These are phyloP conservation scores for Davidsoniella neocaledoniae DNA, from an alignment of 2,329 filamentous ascomycete genomes.

Conservation along the genomic window DNA sequence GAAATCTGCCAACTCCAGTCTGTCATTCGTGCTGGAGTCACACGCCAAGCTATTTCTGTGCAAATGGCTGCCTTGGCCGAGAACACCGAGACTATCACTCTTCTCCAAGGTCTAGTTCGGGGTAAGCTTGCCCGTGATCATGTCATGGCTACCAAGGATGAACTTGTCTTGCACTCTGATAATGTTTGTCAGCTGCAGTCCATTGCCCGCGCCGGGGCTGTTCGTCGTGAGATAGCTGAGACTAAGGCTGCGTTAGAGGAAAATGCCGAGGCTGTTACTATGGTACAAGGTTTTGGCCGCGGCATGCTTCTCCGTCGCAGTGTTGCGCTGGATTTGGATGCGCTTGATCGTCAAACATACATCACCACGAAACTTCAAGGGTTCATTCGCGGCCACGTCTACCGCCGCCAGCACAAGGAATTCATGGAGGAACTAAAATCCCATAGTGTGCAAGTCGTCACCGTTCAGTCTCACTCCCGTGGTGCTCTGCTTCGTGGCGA, in stretches of 20 bases:
- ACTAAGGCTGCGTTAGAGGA: constrained; percentile 31
- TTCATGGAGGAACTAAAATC: constrained; percentile 55
- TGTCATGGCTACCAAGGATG: constrained; percentile 27
- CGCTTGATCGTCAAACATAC: constrained; percentile 39
- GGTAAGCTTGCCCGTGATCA: constrained; percentile 32
- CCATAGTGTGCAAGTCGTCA: constrained; percentile 47
- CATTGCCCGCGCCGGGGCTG: constrained; percentile 36
- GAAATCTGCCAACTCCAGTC: constrained; percentile 32
- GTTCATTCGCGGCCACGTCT: constrained; percentile 45
- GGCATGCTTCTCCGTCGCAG: constrained; percentile 42
- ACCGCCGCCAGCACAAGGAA: constrained; percentile 40
- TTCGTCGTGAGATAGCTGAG: constrained; percentile 32
- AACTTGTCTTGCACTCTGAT: constrained; percentile 28
- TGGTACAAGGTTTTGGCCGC: constrained; percentile 42
- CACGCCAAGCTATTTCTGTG: constrained; percentile 32
- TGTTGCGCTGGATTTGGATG: constrained; percentile 31
- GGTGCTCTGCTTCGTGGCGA: constrained; percentile 63
- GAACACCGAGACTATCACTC: constrained; percentile 28
- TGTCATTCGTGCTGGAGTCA: constrained; percentile 36
- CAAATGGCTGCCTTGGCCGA: constrained; percentile 31
- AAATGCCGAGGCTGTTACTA: constrained; percentile 28
- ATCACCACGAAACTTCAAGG: constrained; percentile 49
- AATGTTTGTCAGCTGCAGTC: constrained; percentile 33
- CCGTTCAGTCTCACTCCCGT: constrained; percentile 59
- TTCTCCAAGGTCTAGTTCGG: constrained; percentile 25